phyloP scores from a whole-genome alignment of 2,329 filamentous ascomycete species.

The Aureobasidium sp. region DNA sequence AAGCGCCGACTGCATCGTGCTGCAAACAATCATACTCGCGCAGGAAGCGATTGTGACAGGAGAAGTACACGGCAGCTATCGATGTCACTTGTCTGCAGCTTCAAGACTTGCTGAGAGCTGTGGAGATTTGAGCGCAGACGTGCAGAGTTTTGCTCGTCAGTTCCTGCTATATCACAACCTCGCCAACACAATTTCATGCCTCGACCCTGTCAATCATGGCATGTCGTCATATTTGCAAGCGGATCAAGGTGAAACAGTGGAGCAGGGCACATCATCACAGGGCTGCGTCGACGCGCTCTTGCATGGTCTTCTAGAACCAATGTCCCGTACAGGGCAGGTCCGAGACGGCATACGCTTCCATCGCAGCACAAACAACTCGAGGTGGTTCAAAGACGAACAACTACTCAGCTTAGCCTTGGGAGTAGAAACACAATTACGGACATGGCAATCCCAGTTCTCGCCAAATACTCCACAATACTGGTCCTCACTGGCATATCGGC shows the following conservation, averaged over 20 bases:
- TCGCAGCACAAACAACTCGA: constrained; percentile 51
- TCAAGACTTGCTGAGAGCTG: constrained; percentile 58
- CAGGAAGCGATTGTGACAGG: constrained; percentile 55
- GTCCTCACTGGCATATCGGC: constrained; percentile 52
- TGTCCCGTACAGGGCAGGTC: constrained; percentile 70
- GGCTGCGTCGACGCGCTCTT: background rate
- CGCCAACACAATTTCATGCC: constrained; percentile 48
- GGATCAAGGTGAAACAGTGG: constrained; percentile 33
- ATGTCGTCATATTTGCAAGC: background rate
- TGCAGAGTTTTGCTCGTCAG: constrained; percentile 62
- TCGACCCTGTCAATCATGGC: constrained; percentile 32
- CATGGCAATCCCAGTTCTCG: constrained; percentile 59
- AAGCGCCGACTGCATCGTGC: constrained; percentile 46
- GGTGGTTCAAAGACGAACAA: constrained; percentile 62
- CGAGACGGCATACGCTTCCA: constrained; percentile 65
- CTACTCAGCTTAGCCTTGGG: constrained; percentile 64
- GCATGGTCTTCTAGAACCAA: constrained; percentile 57
- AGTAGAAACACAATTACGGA: constrained; percentile 65
- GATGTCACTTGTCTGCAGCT: constrained; percentile 71
- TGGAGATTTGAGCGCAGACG: constrained; percentile 49
- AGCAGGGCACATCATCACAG: constrained; percentile 21
- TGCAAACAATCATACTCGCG: constrained; percentile 51
- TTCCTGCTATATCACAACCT: constrained; percentile 80
- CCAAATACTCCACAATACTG: constrained; percentile 46
- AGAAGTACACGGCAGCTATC: constrained; percentile 59